Conservation (phyloP, 768 basidiomycete species). For the Trametes maxima region DNA sequence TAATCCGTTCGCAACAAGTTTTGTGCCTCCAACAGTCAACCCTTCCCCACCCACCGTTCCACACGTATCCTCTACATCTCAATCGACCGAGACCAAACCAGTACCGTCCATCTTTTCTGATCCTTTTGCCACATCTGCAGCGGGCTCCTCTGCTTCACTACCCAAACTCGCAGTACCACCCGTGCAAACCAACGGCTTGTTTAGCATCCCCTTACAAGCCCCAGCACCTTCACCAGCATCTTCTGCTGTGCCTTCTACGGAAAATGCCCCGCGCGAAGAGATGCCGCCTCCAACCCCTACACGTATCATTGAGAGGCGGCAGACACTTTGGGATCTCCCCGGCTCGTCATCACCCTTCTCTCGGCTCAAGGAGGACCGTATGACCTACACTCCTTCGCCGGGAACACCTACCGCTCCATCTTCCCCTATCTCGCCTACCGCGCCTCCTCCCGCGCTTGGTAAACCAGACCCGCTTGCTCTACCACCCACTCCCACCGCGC, state of each 20-base stretch:
- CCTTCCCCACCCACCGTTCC: not conserved
- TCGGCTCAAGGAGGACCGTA: slow-evolving; percentile 15
- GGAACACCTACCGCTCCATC: slow-evolving; percentile 11
- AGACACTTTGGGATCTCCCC: slow-evolving; percentile 32
- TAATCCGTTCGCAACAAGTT: slow-evolving; percentile 20
- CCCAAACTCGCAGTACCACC: not conserved
- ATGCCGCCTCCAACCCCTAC: slow-evolving; percentile 8
- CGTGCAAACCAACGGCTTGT: not conserved
- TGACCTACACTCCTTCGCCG: slow-evolving; percentile 15
- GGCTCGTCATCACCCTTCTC: slow-evolving; percentile 24
- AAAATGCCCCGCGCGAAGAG: not conserved
- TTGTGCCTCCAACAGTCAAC: not conserved
- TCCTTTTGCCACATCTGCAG: not conserved
- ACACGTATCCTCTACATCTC: not conserved
- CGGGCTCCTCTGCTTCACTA: not conserved
- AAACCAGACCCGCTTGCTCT: slow-evolving; percentile 32
- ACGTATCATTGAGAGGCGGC: slow-evolving; percentile 26
- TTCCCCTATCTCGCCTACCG: slow-evolving; percentile 22
- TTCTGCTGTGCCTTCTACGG: not conserved
- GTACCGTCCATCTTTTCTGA: not conserved
- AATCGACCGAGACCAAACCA: not conserved
- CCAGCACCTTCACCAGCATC: not conserved
- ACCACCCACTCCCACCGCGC: slow-evolving; percentile 36
- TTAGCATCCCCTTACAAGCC: not conserved
- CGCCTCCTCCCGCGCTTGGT: slow-evolving; percentile 28